A percentile compares a stretch with the other conserved stretches of the same genome.
Conservation (phyloP, 352 stramenopile genomes). For the Phytophthora rubi region DNA sequence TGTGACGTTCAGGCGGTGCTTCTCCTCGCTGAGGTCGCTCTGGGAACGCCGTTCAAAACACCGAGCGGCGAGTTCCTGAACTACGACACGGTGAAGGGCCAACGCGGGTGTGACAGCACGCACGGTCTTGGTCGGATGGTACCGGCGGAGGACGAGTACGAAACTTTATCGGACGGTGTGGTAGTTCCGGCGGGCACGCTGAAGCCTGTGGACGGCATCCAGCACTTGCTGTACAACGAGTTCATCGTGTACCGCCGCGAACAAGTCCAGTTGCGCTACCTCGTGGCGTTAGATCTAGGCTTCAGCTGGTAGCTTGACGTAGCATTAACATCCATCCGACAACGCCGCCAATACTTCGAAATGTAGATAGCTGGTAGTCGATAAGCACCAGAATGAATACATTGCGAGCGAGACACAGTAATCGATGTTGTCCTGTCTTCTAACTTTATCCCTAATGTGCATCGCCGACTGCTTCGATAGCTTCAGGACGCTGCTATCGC, state of each 20-base stretch:
- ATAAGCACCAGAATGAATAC: not conserved
- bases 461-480: constrained; percentile 38
- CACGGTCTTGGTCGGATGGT: constrained; percentile 41
- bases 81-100: constrained; percentile 31
- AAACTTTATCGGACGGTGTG: constrained; percentile 42
- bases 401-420: constrained; percentile 21
- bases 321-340: not conserved
- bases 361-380: not conserved
- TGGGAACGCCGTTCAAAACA: constrained; percentile 36
- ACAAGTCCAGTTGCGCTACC: constrained; percentile 51
- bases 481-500: constrained; percentile 27
- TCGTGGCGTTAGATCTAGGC: constrained; percentile 34
- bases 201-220: constrained; percentile 15
- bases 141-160: constrained; percentile 30
- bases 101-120: constrained; percentile 39
- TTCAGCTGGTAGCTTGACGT: constrained; percentile 20
- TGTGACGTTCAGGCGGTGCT: constrained; percentile 30
- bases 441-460: constrained; percentile 53
- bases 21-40: constrained; percentile 48
- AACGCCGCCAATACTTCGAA: not conserved
- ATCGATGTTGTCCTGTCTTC: constrained; percentile 41
- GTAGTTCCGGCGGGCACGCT: constrained; percentile 41
- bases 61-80: constrained; percentile 27
- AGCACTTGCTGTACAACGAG: constrained; percentile 52
- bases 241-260: constrained; percentile 55